Evolutionary conservation across 1,284 basidiomycete genomes (phyloP).

Genomic region (Earliella scabrosa): DNA sequence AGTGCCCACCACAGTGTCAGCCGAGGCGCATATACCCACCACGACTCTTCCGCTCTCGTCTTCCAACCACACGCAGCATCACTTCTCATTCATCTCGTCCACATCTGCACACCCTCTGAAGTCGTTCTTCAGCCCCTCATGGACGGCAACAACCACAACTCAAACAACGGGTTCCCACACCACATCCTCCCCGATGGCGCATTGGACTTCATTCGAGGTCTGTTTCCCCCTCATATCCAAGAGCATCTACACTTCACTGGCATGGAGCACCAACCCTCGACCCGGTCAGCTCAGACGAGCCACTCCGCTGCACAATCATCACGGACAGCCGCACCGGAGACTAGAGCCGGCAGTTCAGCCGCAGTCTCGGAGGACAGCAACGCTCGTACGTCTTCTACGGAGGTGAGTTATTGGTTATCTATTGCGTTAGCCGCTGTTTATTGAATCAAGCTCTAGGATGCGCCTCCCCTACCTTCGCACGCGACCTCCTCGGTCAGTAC

Average conservation of each 20-base stretch:
- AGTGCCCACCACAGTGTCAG: background rate
- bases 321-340: background rate
- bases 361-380: background rate
- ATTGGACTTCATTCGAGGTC: slow-evolving; percentile 20
- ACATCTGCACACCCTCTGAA: background rate
- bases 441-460: too few species aligned
- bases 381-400: background rate
- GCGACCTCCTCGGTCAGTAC: too few species aligned
- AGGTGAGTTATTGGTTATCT: too few species aligned
- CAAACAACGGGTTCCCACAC: slow-evolving; percentile 19
- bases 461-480: background rate
- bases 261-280: background rate
- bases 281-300: background rate
- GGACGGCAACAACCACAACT: slow-evolving; percentile 19
- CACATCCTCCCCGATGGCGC: slow-evolving; percentile 21
- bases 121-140: slow-evolving; percentile 11
- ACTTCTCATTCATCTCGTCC: slow-evolving; percentile 15
- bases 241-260: slow-evolving; percentile 5
- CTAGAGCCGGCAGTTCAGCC: background rate
- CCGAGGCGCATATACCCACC: slow-evolving; percentile 3
- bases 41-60: too few species aligned
- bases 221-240: slow-evolving; percentile 16
- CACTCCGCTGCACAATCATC: background rate
- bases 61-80: too few species aligned
- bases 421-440: too few species aligned